Conservation (phyloP, 164 flowering plant genomes). For the Euptelea pleiosperma region DNA sequence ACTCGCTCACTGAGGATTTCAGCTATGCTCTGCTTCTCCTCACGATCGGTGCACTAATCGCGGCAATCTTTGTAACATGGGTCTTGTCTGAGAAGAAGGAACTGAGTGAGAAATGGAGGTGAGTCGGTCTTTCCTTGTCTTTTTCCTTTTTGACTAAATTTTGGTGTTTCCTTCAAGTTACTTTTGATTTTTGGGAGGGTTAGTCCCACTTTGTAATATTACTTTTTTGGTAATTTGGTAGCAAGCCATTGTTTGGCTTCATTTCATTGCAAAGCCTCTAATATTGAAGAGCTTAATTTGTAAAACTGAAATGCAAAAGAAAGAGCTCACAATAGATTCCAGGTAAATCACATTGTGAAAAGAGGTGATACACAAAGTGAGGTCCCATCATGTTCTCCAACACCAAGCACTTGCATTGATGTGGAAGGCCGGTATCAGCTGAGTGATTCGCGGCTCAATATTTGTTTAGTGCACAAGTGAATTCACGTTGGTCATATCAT, state of each 20-base stretch:
- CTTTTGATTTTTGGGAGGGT: constrained; percentile 7
- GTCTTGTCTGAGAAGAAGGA: constrained; percentile 87
- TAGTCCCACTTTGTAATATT: constrained; percentile 19
- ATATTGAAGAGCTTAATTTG: background rate
- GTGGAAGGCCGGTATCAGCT: constrained; percentile 11
- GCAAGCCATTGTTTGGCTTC: background rate
- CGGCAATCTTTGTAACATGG: constrained; percentile 89
- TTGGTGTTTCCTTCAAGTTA: constrained; percentile 8
- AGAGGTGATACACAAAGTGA: constrained; percentile 13
- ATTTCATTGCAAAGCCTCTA: background rate
- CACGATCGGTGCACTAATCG: constrained; percentile 75
- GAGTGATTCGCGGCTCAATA: constrained; percentile 13
- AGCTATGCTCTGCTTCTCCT: constrained; percentile 87
- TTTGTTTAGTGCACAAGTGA: constrained; percentile 9
- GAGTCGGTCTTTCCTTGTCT: constrained; percentile 18
- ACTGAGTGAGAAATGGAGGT: constrained; percentile 89
- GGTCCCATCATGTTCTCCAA: constrained; percentile 18
- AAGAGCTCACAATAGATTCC: constrained; percentile 6
- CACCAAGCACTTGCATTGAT: constrained; percentile 18
- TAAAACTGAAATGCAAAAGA: constrained; percentile 6
- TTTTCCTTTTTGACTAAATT: background rate
- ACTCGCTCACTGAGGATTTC: constrained; percentile 93
- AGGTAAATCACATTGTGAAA: background rate
- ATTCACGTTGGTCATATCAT: constrained; percentile 1
- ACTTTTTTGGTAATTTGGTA: constrained; percentile 7